Evolutionary conservation across 2,329 filamentous ascomycete species (phyloP).

Genomic region (Akanthomyces uredinophilus): DNA sequence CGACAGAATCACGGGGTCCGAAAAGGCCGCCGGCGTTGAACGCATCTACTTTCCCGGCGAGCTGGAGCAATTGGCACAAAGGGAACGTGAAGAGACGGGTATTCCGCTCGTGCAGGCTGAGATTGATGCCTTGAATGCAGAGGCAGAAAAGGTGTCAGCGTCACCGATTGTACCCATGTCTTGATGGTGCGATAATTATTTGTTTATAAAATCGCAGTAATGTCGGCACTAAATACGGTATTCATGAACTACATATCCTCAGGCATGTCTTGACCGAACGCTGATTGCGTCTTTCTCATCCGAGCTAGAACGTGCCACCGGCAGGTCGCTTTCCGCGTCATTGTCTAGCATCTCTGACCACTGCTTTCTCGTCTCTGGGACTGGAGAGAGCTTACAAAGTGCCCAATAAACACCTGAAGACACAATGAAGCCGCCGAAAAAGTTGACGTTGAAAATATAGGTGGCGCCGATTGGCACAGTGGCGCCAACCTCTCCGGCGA

Average conservation of each 20-base stretch:
- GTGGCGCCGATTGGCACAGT: conserved; percentile 70
- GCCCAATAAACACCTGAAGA: conserved; percentile 61
- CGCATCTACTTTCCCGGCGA: conserved; percentile 59
- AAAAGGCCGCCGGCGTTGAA: conserved; percentile 51
- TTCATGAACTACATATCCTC: not conserved
- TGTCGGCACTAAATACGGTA: not conserved
- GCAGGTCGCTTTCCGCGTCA: conserved; percentile 1
- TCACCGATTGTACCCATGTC: conserved; percentile 16
- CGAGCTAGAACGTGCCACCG: not conserved
- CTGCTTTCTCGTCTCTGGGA: conserved; percentile 66
- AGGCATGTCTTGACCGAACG: not conserved
- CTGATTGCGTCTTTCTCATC: conserved; percentile 1
- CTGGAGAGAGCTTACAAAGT: conserved; percentile 63
- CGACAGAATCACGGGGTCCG: conserved; percentile 46
- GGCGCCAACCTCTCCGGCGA: conserved; percentile 73
- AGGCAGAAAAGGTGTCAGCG: conserved; percentile 42
- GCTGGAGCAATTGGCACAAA: conserved; percentile 52
- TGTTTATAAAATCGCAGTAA: not conserved
- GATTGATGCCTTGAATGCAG: conserved; percentile 50
- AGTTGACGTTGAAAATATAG: conserved; percentile 88
- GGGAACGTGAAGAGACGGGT: conserved; percentile 46
- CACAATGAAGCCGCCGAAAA: conserved; percentile 78
- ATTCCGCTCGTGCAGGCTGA: conserved; percentile 56
- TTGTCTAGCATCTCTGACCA: conserved; percentile 64
- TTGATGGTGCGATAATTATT: not conserved